Percentiles rank a stretch among this genome's conserved stretches.
Evolutionary conservation across 352 stramenopile genomes (phyloP).

Genomic region (Phytophthora palmivora): DNA sequence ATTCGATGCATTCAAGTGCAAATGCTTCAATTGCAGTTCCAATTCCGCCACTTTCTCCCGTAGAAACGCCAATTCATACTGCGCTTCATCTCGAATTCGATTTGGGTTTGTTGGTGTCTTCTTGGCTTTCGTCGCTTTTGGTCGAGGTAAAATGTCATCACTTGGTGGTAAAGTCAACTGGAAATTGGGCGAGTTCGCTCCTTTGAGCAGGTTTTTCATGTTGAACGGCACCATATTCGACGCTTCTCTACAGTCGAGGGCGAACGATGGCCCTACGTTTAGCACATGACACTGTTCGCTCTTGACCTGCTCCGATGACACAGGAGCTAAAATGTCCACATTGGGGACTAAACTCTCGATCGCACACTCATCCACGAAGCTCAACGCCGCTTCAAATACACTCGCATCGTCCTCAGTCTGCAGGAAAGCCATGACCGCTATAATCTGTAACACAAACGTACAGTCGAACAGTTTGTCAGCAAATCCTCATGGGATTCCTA

Average conservation of each 20-base stretch:
- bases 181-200: not conserved
- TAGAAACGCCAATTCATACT: conserved; percentile 73
- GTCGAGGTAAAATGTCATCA: conserved; percentile 2
- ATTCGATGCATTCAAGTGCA: conserved; percentile 25
- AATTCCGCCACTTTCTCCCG: conserved; percentile 66
- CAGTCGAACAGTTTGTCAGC: not conserved
- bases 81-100: conserved; percentile 41
- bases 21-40: conserved; percentile 53
- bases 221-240: conserved; percentile 28
- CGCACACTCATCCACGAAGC: conserved; percentile 32
- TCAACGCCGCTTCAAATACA: conserved; percentile 32
- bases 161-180: conserved; percentile 11
- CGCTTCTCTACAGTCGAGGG: conserved; percentile 16
- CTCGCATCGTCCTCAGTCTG: conserved; percentile 23
- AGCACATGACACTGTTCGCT: conserved; percentile 1
- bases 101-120: conserved; percentile 35
- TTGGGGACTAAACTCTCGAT: not conserved
- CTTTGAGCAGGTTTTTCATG: conserved; percentile 10
- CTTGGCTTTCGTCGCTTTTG: conserved; percentile 18
- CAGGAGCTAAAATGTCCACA: not conserved
- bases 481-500: no score
- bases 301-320: not conserved
- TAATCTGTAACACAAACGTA: conserved; percentile 2
- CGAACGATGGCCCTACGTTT: conserved; percentile 23
- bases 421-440: conserved; percentile 28